Conservation (phyloP, 768 basidiomycete species). For the Tulasnella calospora region DNA sequence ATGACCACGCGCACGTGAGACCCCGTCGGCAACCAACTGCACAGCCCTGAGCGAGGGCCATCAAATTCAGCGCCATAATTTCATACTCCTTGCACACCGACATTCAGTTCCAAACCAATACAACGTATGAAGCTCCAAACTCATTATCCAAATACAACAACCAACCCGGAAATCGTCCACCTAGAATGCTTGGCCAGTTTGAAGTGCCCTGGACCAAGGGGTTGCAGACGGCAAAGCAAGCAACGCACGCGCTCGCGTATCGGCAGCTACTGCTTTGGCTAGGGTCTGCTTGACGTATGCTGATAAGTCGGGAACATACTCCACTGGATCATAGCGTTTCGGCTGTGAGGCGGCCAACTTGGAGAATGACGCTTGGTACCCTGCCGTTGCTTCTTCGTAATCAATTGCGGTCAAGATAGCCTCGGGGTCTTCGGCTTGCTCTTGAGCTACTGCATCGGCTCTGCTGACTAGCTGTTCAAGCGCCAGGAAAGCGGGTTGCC, state of each 20-base stretch:
- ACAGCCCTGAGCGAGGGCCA: no score
- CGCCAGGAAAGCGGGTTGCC: slow-evolving; percentile 64
- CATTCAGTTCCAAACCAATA: no score
- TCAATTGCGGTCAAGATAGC: slow-evolving; percentile 71
- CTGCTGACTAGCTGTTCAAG: slow-evolving; percentile 74
- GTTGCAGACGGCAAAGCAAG: not conserved
- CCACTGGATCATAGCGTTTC: slow-evolving; percentile 51
- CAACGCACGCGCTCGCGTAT: not conserved
- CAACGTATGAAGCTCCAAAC: no score
- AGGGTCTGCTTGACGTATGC: slow-evolving; percentile 28
- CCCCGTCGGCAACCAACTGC: no score
- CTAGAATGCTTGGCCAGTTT: not conserved
- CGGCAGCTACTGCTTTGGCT: slow-evolving; percentile 23
- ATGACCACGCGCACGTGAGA: not conserved
- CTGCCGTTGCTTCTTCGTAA: slow-evolving; percentile 81
- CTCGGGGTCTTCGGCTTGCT: slow-evolving; percentile 46
- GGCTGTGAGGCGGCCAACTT: slow-evolving; percentile 77
- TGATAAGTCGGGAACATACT: slow-evolving; percentile 37
- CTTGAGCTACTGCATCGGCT: slow-evolving; percentile 43
- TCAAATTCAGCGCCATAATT: no score
- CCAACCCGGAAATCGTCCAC: not conserved
- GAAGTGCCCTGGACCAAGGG: not conserved
- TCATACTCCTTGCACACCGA: no score
- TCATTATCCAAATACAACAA: not conserved
- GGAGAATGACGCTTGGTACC: slow-evolving; percentile 93